Percentiles rank a stretch among this genome's conserved stretches.
Evolutionary conservation across 192 early-diverging fungal species (phyloP).

Genomic region (Coemansia sp.): DNA sequence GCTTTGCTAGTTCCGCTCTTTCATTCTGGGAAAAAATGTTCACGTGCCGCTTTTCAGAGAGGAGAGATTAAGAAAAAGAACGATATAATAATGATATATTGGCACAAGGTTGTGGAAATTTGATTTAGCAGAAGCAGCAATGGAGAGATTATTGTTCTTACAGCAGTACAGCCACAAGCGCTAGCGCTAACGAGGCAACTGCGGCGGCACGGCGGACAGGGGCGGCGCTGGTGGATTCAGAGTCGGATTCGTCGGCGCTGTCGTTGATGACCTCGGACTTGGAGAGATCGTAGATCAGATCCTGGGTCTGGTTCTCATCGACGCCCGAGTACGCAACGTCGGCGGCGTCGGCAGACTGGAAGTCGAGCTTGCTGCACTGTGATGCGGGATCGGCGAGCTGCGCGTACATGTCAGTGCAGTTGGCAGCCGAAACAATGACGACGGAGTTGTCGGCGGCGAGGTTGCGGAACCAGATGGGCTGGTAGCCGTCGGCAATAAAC

Average conservation of each 20-base stretch:
- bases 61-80: no score
- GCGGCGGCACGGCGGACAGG: background rate
- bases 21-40: no score
- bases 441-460: slow-evolving; percentile 60
- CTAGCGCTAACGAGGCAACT: background rate
- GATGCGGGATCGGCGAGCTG: slow-evolving; percentile 29
- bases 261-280: slow-evolving; percentile 37
- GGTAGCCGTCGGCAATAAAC: slow-evolving; percentile 52
- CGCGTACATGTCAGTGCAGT: slow-evolving; percentile 60
- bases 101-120: no score
- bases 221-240: background rate
- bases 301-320: slow-evolving; percentile 40
- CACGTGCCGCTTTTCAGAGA: no score
- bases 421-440: slow-evolving; percentile 45
- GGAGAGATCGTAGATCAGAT: slow-evolving; percentile 46
- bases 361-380: slow-evolving; percentile 35
- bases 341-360: slow-evolving; percentile 40
- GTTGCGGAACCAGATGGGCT: slow-evolving; percentile 71
- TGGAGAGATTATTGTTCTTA: background rate
- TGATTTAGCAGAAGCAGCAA: no score
- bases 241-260: background rate
- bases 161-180: background rate
- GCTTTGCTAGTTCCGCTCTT: no score
- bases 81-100: no score
- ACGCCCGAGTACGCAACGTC: slow-evolving; percentile 42